Evolutionary conservation across 208 protist species (phyloP).

Genomic region (Zelonia costaricensis): DNA sequence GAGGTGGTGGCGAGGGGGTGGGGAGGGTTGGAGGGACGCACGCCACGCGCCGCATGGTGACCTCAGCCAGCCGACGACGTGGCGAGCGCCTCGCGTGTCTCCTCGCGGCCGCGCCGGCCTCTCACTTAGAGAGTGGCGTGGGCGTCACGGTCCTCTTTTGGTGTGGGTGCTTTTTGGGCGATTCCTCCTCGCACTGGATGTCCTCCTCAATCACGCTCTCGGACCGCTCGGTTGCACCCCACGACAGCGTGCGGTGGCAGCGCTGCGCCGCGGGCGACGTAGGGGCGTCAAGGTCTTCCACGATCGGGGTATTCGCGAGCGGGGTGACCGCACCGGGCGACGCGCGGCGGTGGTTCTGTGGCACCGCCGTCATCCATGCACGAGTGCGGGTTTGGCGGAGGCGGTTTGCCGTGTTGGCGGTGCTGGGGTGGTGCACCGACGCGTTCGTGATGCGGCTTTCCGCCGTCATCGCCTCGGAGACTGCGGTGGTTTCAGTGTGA

Average conservation of each 20-base stretch:
- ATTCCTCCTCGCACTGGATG: neutral
- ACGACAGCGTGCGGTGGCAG: neutral
- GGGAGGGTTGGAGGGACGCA: too few species aligned
- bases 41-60: too few species aligned
- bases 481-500: neutral
- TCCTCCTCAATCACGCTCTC: slow-evolving; percentile 6
- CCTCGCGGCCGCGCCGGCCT: too few species aligned
- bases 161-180: too few species aligned
- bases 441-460: neutral
- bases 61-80: too few species aligned
- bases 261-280: neutral
- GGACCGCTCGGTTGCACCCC: neutral
- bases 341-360: neutral
- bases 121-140: too few species aligned
- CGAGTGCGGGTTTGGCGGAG: neutral
- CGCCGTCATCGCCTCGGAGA: neutral
- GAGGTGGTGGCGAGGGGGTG: too few species aligned
- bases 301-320: neutral
- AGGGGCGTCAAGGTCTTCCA: neutral
- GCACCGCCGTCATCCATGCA: slow-evolving; percentile 1
- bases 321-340: neutral
- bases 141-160: too few species aligned
- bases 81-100: too few species aligned
- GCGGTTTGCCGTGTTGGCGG: slow-evolving; percentile 1
- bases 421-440: neutral